These are phyloP conservation scores for Neoboletus magnificus DNA, from an alignment of 768 basidiomycete genomes.

Conservation along the genomic window DNA sequence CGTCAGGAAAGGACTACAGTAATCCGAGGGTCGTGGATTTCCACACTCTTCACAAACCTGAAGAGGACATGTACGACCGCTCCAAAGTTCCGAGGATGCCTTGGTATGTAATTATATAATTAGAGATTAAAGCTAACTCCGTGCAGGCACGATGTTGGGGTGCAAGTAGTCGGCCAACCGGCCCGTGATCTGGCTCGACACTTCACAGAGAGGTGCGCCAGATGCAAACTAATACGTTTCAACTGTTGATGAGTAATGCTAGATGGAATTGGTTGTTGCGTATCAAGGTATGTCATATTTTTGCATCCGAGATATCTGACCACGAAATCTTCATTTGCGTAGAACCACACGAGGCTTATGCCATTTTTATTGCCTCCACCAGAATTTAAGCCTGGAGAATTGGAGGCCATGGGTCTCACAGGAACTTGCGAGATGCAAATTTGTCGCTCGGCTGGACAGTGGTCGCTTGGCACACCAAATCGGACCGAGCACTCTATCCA, in stretches of 20 bases:
- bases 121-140: background rate
- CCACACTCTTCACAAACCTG: slow-evolving; percentile 79
- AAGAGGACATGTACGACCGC: slow-evolving; percentile 95
- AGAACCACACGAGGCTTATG: slow-evolving; percentile 92
- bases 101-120: slow-evolving; percentile 54
- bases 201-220: slow-evolving; percentile 79
- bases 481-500: slow-evolving; percentile 90
- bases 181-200: slow-evolving; percentile 92
- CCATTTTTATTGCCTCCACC: slow-evolving; percentile 92
- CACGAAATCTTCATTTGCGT: background rate
- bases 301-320: background rate
- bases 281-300: slow-evolving; percentile 66
- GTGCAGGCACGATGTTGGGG: slow-evolving; percentile 89
- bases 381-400: slow-evolving; percentile 81
- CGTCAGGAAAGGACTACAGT: slow-evolving; percentile 87
- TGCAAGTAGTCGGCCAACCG: slow-evolving; percentile 96
- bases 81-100: slow-evolving; percentile 91
- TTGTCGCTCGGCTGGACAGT: slow-evolving; percentile 90
- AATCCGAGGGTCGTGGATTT: slow-evolving; percentile 89
- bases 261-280: slow-evolving; percentile 95
- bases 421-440: slow-evolving; percentile 98
- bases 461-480: slow-evolving; percentile 90
- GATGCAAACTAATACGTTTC: background rate
- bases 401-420: slow-evolving; percentile 75
- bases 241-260: slow-evolving; percentile 4